phyloP scores from a whole-genome alignment of 2,329 filamentous ascomycete genomes.

The Penicillium palitans region DNA sequence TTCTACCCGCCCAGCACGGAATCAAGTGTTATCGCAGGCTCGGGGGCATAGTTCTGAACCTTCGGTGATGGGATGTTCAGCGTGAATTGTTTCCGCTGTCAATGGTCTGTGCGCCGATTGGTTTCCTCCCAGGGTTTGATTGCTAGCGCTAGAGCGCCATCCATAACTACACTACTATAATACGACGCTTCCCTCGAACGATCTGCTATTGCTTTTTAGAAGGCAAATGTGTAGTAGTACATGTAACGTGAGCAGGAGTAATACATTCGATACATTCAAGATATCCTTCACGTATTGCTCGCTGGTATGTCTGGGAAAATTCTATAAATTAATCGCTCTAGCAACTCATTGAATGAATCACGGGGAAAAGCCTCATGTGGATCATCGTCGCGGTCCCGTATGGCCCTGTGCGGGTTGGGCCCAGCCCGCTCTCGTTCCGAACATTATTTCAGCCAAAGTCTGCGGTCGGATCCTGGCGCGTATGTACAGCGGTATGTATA shows the following conservation, averaged over 20 bases:
- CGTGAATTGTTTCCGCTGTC: background rate
- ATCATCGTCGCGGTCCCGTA: background rate
- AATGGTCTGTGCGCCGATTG: background rate
- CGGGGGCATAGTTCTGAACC: background rate
- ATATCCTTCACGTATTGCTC: background rate
- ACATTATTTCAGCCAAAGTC: background rate
- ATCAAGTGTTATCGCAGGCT: constrained; percentile 32
- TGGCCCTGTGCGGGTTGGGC: background rate
- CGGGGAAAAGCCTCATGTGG: background rate
- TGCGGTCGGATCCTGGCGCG: background rate
- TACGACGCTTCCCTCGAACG: background rate
- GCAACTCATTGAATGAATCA: no score
- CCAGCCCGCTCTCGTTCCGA: background rate
- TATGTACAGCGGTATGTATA: background rate
- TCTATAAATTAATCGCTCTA: background rate
- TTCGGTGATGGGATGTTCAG: background rate
- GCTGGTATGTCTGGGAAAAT: background rate
- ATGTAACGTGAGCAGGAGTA: no score
- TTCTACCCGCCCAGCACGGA: constrained; percentile 36
- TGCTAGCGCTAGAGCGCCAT: background rate
- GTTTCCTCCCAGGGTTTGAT: background rate
- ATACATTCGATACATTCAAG: background rate
- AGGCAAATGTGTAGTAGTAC: background rate
- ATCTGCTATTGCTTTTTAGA: no score
- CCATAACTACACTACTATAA: background rate